Percentiles rank a stretch among this genome's conserved stretches.
These are phyloP conservation scores for Pythium periplocum DNA, from an alignment of 352 stramenopile genomes.

Conservation along the genomic window DNA sequence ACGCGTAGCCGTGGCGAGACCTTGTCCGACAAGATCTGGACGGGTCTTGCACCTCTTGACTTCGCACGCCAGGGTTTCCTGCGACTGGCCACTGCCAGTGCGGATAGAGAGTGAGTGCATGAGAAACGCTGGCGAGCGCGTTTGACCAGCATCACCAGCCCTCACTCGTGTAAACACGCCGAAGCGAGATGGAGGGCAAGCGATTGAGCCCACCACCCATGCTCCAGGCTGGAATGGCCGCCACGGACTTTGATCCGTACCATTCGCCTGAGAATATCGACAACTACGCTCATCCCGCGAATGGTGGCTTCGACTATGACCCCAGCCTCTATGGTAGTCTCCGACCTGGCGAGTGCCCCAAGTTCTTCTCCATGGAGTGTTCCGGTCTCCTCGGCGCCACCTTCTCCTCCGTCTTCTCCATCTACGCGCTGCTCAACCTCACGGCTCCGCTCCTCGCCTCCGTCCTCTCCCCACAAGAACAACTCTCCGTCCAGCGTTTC, in stretches of 20 bases:
- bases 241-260: not conserved
- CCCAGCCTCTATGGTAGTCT: not conserved
- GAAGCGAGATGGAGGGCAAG: not conserved
- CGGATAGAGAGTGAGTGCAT: not conserved
- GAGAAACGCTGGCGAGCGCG: not conserved
- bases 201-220: not conserved
- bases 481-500: slow-evolving; percentile 1
- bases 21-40: not conserved
- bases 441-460: slow-evolving; percentile 1
- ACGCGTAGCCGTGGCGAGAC: not conserved
- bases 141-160: not conserved
- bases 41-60: not conserved
- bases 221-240: not conserved
- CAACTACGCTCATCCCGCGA: not conserved
- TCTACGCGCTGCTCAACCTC: slow-evolving; percentile 1
- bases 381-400: slow-evolving; percentile 2
- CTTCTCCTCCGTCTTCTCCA: slow-evolving; percentile 1
- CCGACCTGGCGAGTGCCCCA: not conserved
- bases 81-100: not conserved
- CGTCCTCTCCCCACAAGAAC: slow-evolving; percentile 1
- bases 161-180: not conserved
- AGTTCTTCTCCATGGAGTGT: slow-evolving; percentile 5
- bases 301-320: not conserved
- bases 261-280: not conserved
- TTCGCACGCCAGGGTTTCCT: not conserved